phyloP scores from a whole-genome alignment of 768 basidiomycete species.

The Termitomyces sp. region DNA sequence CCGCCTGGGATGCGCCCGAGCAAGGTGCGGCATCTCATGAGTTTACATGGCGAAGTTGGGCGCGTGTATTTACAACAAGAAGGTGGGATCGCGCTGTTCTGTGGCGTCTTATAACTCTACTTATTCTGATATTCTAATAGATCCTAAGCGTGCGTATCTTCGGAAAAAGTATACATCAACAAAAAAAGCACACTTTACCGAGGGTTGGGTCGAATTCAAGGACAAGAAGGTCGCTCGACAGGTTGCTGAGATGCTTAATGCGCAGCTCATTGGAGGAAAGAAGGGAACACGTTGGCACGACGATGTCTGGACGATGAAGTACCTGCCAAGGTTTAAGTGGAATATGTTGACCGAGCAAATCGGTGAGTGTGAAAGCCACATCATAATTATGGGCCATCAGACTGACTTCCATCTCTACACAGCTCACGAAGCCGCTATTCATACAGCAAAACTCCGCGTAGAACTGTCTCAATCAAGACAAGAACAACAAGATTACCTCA shows the following conservation, averaged over 20 bases:
- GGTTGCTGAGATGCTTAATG: constrained; percentile 94
- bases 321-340: constrained; percentile 97
- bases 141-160: constrained; percentile 71
- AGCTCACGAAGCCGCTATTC: constrained; percentile 93
- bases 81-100: constrained; percentile 43
- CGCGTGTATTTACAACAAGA: constrained; percentile 92
- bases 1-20: constrained; percentile 88
- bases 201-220: constrained; percentile 88
- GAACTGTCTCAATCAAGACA: constrained; percentile 82
- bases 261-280: constrained; percentile 91
- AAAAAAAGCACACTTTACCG: constrained; percentile 83
- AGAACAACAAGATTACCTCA: constrained; percentile 91
- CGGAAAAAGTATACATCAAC: constrained; percentile 76
- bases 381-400: background rate
- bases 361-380: constrained; percentile 51
- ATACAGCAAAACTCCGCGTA: constrained; percentile 83
- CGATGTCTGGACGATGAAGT: constrained; percentile 99
- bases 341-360: constrained; percentile 98
- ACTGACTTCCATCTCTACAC: background rate
- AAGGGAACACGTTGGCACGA: constrained; percentile 89
- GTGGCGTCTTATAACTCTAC: no score
- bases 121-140: constrained; percentile 35
- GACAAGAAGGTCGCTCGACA: constrained; percentile 88
- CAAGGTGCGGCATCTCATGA: constrained; percentile 93
- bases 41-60: constrained; percentile 83